Conservation (phyloP, 2,329 filamentous ascomycete genomes). For the Claviceps sp. region DNA sequence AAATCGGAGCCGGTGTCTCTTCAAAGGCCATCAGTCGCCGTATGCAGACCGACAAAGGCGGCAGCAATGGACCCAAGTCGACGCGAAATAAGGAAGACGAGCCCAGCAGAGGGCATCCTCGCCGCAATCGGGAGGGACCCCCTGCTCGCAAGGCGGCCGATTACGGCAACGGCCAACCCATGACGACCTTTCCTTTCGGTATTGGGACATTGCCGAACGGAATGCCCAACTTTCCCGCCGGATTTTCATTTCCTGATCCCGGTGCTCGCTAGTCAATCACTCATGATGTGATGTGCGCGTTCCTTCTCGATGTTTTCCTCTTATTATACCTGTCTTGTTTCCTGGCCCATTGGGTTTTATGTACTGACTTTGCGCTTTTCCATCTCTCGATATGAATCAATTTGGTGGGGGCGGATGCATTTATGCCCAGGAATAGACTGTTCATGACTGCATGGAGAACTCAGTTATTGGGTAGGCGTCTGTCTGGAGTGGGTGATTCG, state of each 20-base stretch:
- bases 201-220: slow-evolving; percentile 27
- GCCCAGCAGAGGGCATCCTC: slow-evolving; percentile 13
- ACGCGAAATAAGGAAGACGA: slow-evolving; percentile 33
- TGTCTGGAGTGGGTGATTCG: not conserved
- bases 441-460: not conserved
- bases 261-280: slow-evolving; percentile 5
- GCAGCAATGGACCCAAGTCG: slow-evolving; percentile 51
- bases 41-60: slow-evolving; percentile 56
- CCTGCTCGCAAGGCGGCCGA: slow-evolving; percentile 7
- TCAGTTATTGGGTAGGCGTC: not conserved
- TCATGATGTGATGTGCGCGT: not conserved
- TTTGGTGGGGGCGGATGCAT: not conserved
- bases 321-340: not conserved
- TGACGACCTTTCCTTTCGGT: slow-evolving; percentile 24
- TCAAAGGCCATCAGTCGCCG: slow-evolving; percentile 70
- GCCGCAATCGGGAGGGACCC: slow-evolving; percentile 13
- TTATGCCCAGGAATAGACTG: slow-evolving; percentile 2
- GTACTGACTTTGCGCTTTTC: not conserved
- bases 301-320: not conserved
- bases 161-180: slow-evolving; percentile 11
- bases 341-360: not conserved
- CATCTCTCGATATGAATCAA: not conserved
- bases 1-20: slow-evolving; percentile 93
- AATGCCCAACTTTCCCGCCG: slow-evolving; percentile 28
- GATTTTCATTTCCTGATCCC: slow-evolving; percentile 26